Evolutionary conservation across 768 basidiomycete genomes (phyloP), one percentile per base, ranked within the genome.

Genomic region (Kwoniella sp.): DNA sequence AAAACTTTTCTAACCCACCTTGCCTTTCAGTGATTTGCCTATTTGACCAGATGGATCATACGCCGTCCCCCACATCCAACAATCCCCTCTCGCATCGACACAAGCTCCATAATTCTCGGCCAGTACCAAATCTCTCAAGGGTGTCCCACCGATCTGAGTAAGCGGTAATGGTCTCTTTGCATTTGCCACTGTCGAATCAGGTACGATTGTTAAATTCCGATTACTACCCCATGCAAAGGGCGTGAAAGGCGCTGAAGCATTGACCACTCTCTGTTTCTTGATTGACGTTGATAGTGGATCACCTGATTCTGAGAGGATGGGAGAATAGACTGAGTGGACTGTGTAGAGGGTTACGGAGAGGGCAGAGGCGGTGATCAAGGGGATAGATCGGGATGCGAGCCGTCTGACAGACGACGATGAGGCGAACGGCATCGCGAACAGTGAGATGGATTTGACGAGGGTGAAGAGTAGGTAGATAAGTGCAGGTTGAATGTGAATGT

Each of bases 51-150:
- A 57, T 12, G 57, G 60, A 57, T 74, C 73, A 49, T 79, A 78
- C 10, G 73, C 77, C 24, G 63, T 67, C 17, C 79, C 79, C 79
- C 79, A 80, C 62, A 77, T 76, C 79, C 79, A 80, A 17, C 71
- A 66, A 65, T 80, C 79, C n/a, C 79, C 79, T 22, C 57, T 65
- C 0, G 71, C 77, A 71, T 80, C 79, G 1, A 80, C 74, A 21
- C 68, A 68, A 15, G 77, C 79, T 4, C 77, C 79, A 53, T 77
- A 80, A 50, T 70, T 71, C 68, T 80, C 79, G 1, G 69, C 71
- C 17, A 80, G 46, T 1, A 77, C 73, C 19, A 80, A 46, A 66
- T 80, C 79, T 33, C 76, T 47, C 36, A 77, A 55, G 13, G 79
- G 79, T 1, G 79, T 78, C 3, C 70, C 49, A 8, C 73, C 74